Percentiles rank a stretch among this genome's conserved stretches.
These are phyloP conservation scores for Epichloe brachyelytri DNA, from an alignment of 2,329 filamentous ascomycete genomes.

Conservation along the genomic window DNA sequence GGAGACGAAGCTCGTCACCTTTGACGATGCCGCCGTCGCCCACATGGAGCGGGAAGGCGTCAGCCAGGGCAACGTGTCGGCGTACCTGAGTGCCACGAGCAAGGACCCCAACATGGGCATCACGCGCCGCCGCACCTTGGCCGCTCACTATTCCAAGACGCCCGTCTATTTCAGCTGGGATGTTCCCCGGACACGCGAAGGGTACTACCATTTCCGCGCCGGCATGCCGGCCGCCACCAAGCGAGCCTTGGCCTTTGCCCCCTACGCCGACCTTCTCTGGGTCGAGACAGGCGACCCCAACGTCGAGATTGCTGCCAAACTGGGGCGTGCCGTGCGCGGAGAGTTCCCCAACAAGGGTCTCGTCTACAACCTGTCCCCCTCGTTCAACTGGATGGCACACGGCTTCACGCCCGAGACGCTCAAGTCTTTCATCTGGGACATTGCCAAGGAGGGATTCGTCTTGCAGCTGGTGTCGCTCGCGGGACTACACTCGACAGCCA, in stretches of 20 bases:
- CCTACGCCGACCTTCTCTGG: constrained; percentile 92
- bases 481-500: constrained; percentile 52
- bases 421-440: constrained; percentile 90
- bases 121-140: constrained; percentile 60
- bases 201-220: constrained; percentile 80
- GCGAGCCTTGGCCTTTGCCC: constrained; percentile 79
- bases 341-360: constrained; percentile 69
- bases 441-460: constrained; percentile 74
- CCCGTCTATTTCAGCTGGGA: constrained; percentile 82
- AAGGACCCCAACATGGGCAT: constrained; percentile 64
- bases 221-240: constrained; percentile 83
- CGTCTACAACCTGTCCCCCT: constrained; percentile 92
- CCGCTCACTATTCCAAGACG: constrained; percentile 50
- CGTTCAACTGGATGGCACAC: constrained; percentile 97
- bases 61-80: constrained; percentile 47
- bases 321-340: constrained; percentile 63
- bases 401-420: constrained; percentile 75
- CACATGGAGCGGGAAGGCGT: constrained; percentile 59
- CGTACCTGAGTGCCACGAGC: constrained; percentile 51
- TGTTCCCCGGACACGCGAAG: constrained; percentile 82
- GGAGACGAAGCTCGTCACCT: constrained; percentile 70
- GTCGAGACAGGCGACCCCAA: constrained; percentile 88
- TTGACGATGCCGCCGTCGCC: constrained; percentile 76
- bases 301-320: constrained; percentile 60
- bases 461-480: constrained; percentile 56